Evolutionary conservation across 2,329 filamentous ascomycete genomes (phyloP).

Genomic region (Penicillium expansum): DNA sequence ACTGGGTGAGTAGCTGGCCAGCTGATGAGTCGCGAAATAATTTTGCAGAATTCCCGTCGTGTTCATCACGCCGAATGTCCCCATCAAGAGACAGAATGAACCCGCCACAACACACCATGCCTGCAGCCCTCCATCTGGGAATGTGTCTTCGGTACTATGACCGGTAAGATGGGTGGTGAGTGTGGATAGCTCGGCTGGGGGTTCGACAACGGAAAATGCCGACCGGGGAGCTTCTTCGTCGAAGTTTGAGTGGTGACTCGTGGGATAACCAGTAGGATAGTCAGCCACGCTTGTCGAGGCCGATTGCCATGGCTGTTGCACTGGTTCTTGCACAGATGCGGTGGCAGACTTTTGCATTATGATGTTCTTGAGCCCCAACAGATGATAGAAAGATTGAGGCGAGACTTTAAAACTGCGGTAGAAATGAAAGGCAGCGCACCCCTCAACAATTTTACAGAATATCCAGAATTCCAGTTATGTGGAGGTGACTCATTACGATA

Average conservation of each 20-base stretch:
- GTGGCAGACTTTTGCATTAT: not conserved
- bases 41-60: slow-evolving; percentile 51
- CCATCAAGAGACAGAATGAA: slow-evolving; percentile 40
- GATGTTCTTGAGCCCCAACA: too few relatives aligned
- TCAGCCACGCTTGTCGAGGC: not conserved
- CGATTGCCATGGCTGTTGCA: slow-evolving; percentile 4
- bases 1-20: slow-evolving; percentile 43
- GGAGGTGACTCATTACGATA: slow-evolving; percentile 1
- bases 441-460: not conserved
- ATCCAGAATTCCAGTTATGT: not conserved
- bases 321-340: not conserved
- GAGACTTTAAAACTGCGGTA: not conserved
- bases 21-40: slow-evolving; percentile 48
- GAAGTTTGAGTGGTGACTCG: not conserved
- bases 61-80: slow-evolving; percentile 50
- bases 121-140: slow-evolving; percentile 35
- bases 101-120: slow-evolving; percentile 40
- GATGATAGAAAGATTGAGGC: not conserved
- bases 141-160: slow-evolving; percentile 18
- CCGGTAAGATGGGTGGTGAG: slow-evolving; percentile 23
- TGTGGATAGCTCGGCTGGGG: slow-evolving; percentile 17
- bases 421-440: not conserved
- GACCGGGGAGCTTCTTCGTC: slow-evolving; percentile 18
- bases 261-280: not conserved
- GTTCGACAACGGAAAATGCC: slow-evolving; percentile 21